Evolutionary conservation across 345 rosid species (phyloP).

Genomic region (Linum trigynum): DNA sequence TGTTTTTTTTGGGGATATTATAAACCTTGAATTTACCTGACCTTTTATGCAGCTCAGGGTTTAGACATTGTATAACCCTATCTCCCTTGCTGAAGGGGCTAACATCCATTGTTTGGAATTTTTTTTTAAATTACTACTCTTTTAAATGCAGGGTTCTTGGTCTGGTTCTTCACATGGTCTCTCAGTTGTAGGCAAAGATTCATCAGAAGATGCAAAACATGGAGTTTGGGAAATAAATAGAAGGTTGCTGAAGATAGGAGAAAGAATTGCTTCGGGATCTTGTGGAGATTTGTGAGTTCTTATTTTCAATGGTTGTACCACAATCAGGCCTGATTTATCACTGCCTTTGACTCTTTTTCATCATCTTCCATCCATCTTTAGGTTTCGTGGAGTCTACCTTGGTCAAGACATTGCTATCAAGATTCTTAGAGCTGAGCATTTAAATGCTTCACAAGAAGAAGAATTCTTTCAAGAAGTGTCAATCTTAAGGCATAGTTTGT

Average conservation of each 20-base stretch:
- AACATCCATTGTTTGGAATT: too few relatives aligned
- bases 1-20: too few relatives aligned
- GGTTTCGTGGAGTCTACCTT: conserved; percentile 52
- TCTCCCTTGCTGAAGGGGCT: neutral
- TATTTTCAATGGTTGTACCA: conserved; percentile 9
- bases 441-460: conserved; percentile 39
- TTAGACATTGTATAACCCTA: too few relatives aligned
- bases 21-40: too few relatives aligned
- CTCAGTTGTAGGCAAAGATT: conserved; percentile 25
- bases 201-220: conserved; percentile 20
- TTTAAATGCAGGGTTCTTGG: conserved; percentile 48
- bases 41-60: too few relatives aligned
- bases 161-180: conserved; percentile 43
- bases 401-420: conserved; percentile 72
- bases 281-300: conserved; percentile 63
- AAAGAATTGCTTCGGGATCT: conserved; percentile 56
- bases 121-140: neutral
- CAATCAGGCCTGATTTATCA: conserved; percentile 9
- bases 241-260: conserved; percentile 46
- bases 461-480: conserved; percentile 67
- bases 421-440: conserved; percentile 51
- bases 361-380: conserved; percentile 19
- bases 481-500: conserved; percentile 38
- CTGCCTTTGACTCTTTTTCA: too few relatives aligned
- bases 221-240: conserved; percentile 51